phyloP scores from a whole-genome alignment of 2,329 filamentous ascomycete species.

The Ophioceras dolichostomum region DNA sequence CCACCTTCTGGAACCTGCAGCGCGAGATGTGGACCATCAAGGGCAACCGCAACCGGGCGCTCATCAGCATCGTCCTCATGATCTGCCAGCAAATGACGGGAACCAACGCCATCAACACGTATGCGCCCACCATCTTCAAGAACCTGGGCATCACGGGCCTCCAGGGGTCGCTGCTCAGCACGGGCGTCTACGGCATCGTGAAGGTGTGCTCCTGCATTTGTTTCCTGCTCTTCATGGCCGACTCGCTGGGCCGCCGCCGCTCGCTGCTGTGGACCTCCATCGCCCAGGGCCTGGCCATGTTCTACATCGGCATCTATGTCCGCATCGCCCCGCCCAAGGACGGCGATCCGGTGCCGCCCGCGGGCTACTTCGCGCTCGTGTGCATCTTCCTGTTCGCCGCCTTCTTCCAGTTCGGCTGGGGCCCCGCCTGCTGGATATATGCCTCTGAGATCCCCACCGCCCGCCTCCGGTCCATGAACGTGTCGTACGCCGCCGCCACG shows the following conservation, averaged over 20 bases:
- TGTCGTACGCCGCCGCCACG: constrained; percentile 50
- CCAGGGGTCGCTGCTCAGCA: constrained; percentile 45
- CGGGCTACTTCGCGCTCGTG: constrained; percentile 52
- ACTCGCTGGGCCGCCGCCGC: constrained; percentile 45
- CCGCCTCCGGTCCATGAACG: constrained; percentile 49
- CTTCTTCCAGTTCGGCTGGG: constrained; percentile 49
- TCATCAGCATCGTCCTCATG: constrained; percentile 36
- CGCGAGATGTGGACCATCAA: constrained; percentile 17
- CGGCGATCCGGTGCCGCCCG: constrained; percentile 23
- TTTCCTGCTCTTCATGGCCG: constrained; percentile 48
- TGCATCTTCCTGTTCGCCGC: constrained; percentile 52
- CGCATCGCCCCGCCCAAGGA: constrained; percentile 39
- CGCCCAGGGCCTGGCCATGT: constrained; percentile 48
- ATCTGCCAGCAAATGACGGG: constrained; percentile 43
- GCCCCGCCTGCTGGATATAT: constrained; percentile 49
- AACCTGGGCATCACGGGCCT: constrained; percentile 47
- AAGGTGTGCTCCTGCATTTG: constrained; percentile 44
- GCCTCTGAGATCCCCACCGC: constrained; percentile 48
- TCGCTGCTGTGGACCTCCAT: constrained; percentile 48
- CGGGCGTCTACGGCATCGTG: constrained; percentile 37
- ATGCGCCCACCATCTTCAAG: constrained; percentile 50
- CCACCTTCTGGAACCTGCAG: constrained; percentile 12
- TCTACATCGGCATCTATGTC: constrained; percentile 55
- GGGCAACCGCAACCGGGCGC: constrained; percentile 33
- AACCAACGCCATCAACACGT: constrained; percentile 56